Evolutionary conservation across 2,329 filamentous ascomycete genomes (phyloP), one percentile per base, ranked within the genome.

Genomic region (Diaporthe nobilis): DNA sequence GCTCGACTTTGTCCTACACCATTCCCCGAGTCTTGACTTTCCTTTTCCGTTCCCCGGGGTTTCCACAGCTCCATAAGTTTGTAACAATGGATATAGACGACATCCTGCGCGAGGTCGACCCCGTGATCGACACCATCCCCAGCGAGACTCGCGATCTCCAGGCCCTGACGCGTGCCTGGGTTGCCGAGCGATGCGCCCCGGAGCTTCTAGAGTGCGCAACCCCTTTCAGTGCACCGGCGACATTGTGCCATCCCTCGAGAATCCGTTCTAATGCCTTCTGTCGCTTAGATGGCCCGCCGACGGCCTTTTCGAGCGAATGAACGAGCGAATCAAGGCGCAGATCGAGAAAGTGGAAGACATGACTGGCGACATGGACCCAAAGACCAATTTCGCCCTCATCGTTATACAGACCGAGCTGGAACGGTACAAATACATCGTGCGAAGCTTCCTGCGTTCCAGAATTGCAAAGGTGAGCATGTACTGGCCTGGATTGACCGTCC

Each of bases 381-480:
- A 94, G 84, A 93, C 94, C 78, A 98, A 98, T 83, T 98, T 99
- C 83, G 92, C 92, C 77, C 92, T 98, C 81, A 98, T 98, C 67
- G 94, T 99, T 77, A 92, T 98, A 73, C 97, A 99, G 87, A 98
- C 97, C 9, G 97, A 99, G 86, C 90, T 99, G 73, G 96, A 98
- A 83, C 90, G 97, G 61, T 97, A 94, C 85, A 98, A 98, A 86
- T 99, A 95, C 82, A 89, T 99, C 31, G 90, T 98, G 25, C 90
- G 97, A 77, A 94, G 94, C 78, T 93, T 96, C 78, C 85, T 99
- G 74, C 90, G 97, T 72, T 92, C 94, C 13, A 90, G 97, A n/a
- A 92, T 98, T 75, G 92, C 94, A 72, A 98, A 99, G 90, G 94
- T 95, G 86, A 77, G 76, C 80, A 34, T n/a, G 1, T 8, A 84